A percentile compares a stretch with the other conserved stretches of the same genome.
Evolutionary conservation across 2,329 filamentous ascomycete genomes (phyloP).

Genomic region (Colletotrichum sp.): DNA sequence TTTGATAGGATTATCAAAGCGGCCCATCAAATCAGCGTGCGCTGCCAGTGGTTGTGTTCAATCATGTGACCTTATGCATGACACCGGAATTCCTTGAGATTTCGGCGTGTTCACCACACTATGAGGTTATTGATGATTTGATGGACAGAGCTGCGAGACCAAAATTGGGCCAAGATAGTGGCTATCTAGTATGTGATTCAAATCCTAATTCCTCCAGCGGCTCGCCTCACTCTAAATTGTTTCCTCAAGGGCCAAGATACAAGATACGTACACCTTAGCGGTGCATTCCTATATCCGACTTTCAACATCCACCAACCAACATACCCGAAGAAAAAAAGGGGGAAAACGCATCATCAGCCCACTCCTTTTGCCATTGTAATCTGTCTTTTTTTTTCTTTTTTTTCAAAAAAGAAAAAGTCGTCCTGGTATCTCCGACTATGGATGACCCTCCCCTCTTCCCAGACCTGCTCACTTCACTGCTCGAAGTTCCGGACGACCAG

Average conservation of each 20-base stretch:
- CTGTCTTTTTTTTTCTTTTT: no score
- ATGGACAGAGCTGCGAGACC: no score
- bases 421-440: not conserved
- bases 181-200: no score
- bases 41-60: not conserved
- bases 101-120: no score
- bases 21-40: not conserved
- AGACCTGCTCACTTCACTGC: not conserved
- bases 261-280: no score
- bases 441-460: not conserved
- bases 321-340: not conserved
- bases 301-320: not conserved
- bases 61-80: not conserved
- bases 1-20: not conserved
- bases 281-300: not conserved
- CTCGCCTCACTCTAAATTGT: no score
- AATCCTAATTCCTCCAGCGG: no score
- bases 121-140: no score
- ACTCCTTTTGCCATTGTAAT: not conserved
- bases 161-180: no score
- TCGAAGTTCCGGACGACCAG: not conserved
- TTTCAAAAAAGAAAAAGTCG: not conserved
- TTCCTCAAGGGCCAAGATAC: no score
- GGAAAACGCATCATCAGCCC: not conserved
- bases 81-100: no score